These are phyloP conservation scores for Plantago major DNA, from an alignment of 257 asterid genomes.

Conservation along the genomic window DNA sequence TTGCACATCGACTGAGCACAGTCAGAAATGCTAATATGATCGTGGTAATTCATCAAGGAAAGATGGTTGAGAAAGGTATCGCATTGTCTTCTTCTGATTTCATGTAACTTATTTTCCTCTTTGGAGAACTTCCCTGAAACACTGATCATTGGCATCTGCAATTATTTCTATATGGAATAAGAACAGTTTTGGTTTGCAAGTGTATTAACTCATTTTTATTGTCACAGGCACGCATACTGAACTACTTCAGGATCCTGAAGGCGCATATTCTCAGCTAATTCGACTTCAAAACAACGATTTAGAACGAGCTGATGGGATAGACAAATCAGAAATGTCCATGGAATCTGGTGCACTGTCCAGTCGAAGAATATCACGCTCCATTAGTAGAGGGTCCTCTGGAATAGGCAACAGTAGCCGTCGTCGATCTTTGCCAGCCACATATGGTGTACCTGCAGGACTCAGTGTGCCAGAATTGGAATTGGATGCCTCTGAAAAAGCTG, in stretches of 20 bases:
- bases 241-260: conserved; percentile 51
- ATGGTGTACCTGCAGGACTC: conserved; percentile 43
- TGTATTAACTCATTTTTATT: not conserved
- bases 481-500: not conserved
- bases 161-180: not conserved
- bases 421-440: conserved; percentile 40
- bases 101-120: not conserved
- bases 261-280: conserved; percentile 58
- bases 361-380: conserved; percentile 56
- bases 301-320: conserved; percentile 35
- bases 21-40: conserved; percentile 59
- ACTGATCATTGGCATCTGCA: not conserved
- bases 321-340: conserved; percentile 26
- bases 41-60: conserved; percentile 64
- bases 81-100: not conserved
- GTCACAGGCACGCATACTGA: conserved; percentile 44
- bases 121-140: not conserved
- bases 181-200: not conserved
- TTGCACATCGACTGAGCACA: conserved; percentile 70
- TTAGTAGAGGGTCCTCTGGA: conserved; percentile 66
- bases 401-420: conserved; percentile 56
- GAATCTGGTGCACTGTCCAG: conserved; percentile 58
- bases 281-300: conserved; percentile 38
- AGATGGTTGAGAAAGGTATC: conserved; percentile 57
- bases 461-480: conserved; percentile 21